Evolutionary conservation across 345 rosid species (phyloP), one percentile per base, ranked within the genome.

Genomic region (Rubroshorea leprosula): DNA sequence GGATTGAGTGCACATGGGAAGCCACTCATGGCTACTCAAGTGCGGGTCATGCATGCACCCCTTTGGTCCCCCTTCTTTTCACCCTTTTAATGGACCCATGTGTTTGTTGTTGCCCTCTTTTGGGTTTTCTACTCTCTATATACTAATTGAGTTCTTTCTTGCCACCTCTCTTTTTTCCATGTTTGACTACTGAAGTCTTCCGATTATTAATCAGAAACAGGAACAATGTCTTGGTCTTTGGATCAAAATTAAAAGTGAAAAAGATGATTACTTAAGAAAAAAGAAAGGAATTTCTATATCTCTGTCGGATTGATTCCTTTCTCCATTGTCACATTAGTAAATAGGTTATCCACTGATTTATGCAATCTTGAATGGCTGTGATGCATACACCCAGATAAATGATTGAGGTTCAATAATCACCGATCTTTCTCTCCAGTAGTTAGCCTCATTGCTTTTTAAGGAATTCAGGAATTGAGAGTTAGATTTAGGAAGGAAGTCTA

Each of bases 1-100:
- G n/a, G n/a, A n/a, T 23, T n/a, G 74, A 75, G 58, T 69, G 78
- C 89, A 86, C 83, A 82, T 80, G 91, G 85, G 61, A 67, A 77
- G 69, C 67, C 78, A 79, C 69, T 82, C 49, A 83, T 79, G 72
- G 69, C 51, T 64, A 83, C 81, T 85, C 81, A 45, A 86, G 79
- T 77, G 76, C 64, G 54, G 24, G 13, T 2, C 68, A 62, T 73
- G 58, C 72, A 67, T 69, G 62, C 47, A 44, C 17, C 43, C 66
- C 68, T 53, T 59, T 56, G 68, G 61, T 61, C 78, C 81, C 67
- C 68, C 41, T 43, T 49, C 72, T 64, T 81, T 76, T 76, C 51
- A 61, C 70, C 70, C 68, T 65, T 35, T 43, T 50, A 12, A 18
- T 39, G 71, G 84, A 43, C 81, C 87, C 76, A 47, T 52, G 12